A percentile compares a stretch with the other conserved stretches of the same genome.
Evolutionary conservation across 169 alveolate genomes (phyloP).

Genomic region (Eimeria necatrix): DNA sequence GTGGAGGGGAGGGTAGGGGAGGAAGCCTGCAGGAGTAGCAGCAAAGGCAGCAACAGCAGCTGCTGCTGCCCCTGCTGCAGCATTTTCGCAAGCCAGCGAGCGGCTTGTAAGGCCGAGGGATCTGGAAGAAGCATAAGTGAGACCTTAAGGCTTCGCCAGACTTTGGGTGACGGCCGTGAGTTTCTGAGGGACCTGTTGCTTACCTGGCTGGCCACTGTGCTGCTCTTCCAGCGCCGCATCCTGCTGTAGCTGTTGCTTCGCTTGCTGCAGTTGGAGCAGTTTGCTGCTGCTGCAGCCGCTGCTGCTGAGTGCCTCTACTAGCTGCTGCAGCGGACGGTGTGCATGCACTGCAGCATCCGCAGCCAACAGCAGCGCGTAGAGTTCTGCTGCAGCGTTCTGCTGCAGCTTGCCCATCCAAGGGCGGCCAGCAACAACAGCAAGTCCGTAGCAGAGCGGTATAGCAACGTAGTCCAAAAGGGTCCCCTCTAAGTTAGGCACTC

Average conservation of each 20-base stretch:
- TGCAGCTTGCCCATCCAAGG: slow-evolving; percentile 70
- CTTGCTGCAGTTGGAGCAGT: slow-evolving; percentile 32
- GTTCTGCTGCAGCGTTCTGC: slow-evolving; percentile 55
- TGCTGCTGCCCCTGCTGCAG: background rate
- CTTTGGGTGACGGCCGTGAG: too few relatives aligned
- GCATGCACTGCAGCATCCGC: slow-evolving; percentile 75
- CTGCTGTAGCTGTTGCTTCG: slow-evolving; percentile 11
- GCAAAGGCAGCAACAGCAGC: background rate
- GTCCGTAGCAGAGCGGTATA: slow-evolving; percentile 67
- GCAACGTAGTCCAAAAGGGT: slow-evolving; percentile 73
- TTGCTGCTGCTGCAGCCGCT: background rate
- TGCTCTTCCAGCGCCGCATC: background rate
- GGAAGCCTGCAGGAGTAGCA: slow-evolving; percentile 55
- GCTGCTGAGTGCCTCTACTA: slow-evolving; percentile 63
- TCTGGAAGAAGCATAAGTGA: too few relatives aligned
- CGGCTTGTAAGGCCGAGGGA: too few relatives aligned
- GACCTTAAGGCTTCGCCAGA: too few relatives aligned
- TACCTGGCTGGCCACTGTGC: slow-evolving; percentile 29
- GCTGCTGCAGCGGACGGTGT: slow-evolving; percentile 48
- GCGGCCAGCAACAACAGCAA: slow-evolving; percentile 35
- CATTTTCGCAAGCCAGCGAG: too few relatives aligned
- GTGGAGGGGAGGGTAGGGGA: slow-evolving; percentile 25
- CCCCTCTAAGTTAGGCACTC: slow-evolving; percentile 38
- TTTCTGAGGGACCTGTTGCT: background rate
- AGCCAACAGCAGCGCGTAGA: slow-evolving; percentile 61